Evolutionary conservation across 495 filamentous ascomycete genomes (phyloP).

Genomic region (Cercophora samala): DNA sequence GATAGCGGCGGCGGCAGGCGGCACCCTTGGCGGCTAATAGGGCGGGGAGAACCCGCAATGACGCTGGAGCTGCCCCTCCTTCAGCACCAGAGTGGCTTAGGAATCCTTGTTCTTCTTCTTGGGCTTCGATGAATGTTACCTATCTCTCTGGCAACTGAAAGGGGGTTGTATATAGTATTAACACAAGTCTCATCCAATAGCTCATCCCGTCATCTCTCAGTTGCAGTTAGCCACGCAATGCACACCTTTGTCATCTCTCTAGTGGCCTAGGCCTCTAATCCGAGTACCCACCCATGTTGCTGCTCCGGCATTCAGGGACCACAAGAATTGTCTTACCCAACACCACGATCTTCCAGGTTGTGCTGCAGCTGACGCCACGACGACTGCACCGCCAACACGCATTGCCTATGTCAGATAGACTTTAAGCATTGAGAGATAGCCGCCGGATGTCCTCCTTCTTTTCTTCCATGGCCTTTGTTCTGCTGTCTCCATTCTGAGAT

Average conservation of each 20-base stretch:
- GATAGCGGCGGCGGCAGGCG: neutral
- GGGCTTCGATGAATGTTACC: neutral
- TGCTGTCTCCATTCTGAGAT: neutral
- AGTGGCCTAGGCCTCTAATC: neutral
- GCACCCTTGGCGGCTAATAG: conserved; percentile 2
- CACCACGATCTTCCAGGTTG: neutral
- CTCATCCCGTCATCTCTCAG: neutral
- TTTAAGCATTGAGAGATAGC: neutral
- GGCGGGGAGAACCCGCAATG: conserved; percentile 6
- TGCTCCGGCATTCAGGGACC: neutral
- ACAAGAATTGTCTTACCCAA: neutral
- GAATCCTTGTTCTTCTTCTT: neutral
- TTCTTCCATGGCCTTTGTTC: neutral
- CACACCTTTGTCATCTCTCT: neutral
- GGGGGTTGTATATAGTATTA: neutral
- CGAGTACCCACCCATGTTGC: too few species aligned
- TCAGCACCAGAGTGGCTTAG: neutral
- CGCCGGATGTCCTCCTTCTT: neutral
- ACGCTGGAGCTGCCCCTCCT: neutral
- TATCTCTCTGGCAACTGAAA: neutral
- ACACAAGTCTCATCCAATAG: neutral
- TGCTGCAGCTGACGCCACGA: neutral
- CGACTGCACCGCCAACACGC: neutral
- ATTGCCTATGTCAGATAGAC: neutral
- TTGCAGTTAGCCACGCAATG: neutral